Evolutionary conservation across 805 yeast species (phyloP).

Genomic region (Suhomyces pyralidae): DNA sequence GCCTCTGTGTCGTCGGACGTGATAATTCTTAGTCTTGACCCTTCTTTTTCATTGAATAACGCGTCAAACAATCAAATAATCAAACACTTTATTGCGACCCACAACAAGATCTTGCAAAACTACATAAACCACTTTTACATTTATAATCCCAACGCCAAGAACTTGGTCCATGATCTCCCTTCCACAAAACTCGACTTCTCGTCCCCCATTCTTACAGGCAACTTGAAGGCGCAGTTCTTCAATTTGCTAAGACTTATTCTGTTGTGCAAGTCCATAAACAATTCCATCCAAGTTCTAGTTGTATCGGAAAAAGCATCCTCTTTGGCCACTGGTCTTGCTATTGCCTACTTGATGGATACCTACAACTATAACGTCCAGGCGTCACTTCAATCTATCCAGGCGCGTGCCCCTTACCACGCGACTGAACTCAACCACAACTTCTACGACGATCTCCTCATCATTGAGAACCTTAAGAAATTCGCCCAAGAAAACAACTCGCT

Average conservation of each 20-base stretch:
- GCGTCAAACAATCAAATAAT: conserved; percentile 16
- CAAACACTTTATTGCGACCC: conserved; percentile 24
- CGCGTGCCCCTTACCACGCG: conserved; percentile 15
- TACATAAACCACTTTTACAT: conserved; percentile 35
- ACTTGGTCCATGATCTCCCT: conserved; percentile 30
- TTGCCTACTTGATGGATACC: conserved; percentile 40
- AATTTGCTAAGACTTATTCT: conserved; percentile 33
- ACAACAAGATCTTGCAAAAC: conserved; percentile 35
- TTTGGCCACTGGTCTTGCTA: conserved; percentile 30
- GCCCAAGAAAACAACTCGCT: conserved; percentile 30
- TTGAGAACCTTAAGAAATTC: conserved; percentile 40
- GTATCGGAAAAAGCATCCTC: conserved; percentile 26
- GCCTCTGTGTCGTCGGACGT: conserved; percentile 33
- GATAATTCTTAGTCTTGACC: conserved; percentile 37
- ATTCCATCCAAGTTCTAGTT: conserved; percentile 28
- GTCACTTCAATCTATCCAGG: conserved; percentile 23
- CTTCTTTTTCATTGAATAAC: conserved; percentile 20
- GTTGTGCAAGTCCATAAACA: conserved; percentile 32
- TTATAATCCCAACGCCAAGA: conserved; percentile 27
- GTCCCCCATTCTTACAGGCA: conserved; percentile 38
- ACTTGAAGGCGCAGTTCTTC: conserved; percentile 35
- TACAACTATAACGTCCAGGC: conserved; percentile 34
- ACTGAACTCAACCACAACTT: conserved; percentile 27
- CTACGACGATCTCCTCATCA: conserved; percentile 38
- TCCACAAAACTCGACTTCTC: conserved; percentile 22